Base-by-base conservation (phyloP, 805 yeast species). In the Helenozyma baotianmanensis region DNA sequence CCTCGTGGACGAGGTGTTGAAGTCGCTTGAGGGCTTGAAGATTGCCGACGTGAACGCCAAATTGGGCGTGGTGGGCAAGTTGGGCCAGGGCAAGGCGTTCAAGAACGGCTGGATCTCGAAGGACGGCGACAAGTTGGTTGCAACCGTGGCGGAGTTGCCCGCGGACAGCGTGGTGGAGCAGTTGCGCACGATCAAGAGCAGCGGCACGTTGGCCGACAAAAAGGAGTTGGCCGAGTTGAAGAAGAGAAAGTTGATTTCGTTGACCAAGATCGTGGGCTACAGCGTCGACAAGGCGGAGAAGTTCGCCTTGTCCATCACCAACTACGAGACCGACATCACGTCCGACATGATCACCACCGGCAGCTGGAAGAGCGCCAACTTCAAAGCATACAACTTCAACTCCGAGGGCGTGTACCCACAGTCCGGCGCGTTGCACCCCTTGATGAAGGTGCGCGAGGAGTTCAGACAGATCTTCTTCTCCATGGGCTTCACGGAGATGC, bases 401-500 rank as follows among this genome's bases (percentile, higher is more conserved):
- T 86, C 97, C 32, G 95, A 92, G 69, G 98, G 99, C 58, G 75
- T 84, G 27, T 67, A 70, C 43, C 90, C 97, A 30, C 70, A 67
- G 25, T 74, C 94, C 16, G 99, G 99, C 56, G 95, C 97, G 29
- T 72, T 92, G 50, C 99, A 92, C 63, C 99, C 99, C 23, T 74
- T 92, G 53, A 87, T 80, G 70, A 92, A 92, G 64, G 97, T 92
- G 39, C 79, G 97, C 55, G 97, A 90, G 64, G 98, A 92, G 63
- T 92, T 92, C 68, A 78, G 98, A 68, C 95, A 89, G 62, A 90
- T 92, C 55, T 92, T 92, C 78, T 90, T 92, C 68, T 80, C 92
- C 23, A 80, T 92, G 89, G 99, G 99, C 6, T 92, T 92, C 79
- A 79, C 92, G 18, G 99, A 92, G 68, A 92, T 92, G 99, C 96